Evolutionary conservation across 345 rosid species (phyloP).

Genomic region (Eucalyptus tenuipes): DNA sequence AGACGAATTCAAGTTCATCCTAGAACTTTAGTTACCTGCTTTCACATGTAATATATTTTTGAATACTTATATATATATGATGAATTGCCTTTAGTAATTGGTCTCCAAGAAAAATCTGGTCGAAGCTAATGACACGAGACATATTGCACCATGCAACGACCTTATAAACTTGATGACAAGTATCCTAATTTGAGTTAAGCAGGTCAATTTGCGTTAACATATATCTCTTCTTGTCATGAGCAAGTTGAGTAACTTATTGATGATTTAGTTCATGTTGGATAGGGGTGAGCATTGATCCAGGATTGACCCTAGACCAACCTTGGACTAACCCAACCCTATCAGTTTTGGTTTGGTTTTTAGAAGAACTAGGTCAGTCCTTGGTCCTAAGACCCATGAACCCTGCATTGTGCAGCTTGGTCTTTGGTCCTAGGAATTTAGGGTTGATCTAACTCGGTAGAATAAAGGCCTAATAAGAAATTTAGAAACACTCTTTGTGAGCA

Average conservation of each 20-base stretch:
- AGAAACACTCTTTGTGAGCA: too few species aligned
- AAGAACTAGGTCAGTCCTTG: too few species aligned
- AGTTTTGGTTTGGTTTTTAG: too few species aligned
- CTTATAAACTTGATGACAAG: neutral
- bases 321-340: too few species aligned
- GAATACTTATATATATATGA: too few species aligned
- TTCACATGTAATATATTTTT: neutral
- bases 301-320: too few species aligned
- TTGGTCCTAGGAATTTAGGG: too few species aligned
- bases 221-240: neutral
- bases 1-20: neutral
- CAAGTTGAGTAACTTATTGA: neutral
- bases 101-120: neutral
- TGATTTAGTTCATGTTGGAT: neutral
- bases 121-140: neutral
- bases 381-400: accelerated
- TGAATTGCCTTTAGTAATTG: neutral
- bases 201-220: neutral
- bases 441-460: too few species aligned
- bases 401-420: too few species aligned
- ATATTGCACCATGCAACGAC: neutral
- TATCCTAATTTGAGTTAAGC: neutral
- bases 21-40: neutral
- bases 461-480: too few species aligned
- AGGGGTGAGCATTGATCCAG: too few species aligned